phyloP scores from a whole-genome alignment of 495 filamentous ascomycete genomes.

The Penicillium chermesinum region DNA sequence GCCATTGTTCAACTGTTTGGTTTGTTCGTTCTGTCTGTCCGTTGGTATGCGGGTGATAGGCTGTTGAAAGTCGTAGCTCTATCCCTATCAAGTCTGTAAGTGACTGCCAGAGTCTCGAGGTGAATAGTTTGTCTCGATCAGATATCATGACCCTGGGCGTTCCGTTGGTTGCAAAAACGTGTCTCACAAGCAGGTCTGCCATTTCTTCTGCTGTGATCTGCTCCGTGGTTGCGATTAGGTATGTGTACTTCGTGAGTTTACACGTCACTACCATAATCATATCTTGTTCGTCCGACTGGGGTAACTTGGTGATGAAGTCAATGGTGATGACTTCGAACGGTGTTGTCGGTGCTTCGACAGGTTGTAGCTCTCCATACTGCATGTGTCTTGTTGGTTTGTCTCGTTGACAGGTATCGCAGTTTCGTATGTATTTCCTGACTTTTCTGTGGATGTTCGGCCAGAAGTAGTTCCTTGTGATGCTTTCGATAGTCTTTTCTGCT shows the following conservation, averaged over 20 bases:
- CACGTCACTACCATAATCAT: constrained; percentile 3
- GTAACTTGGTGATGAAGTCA: constrained; percentile 17
- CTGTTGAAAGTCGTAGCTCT: constrained; percentile 5
- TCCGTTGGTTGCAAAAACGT: neutral
- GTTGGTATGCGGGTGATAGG: constrained; percentile 5
- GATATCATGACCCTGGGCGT: neutral
- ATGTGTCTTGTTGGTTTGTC: constrained; percentile 3
- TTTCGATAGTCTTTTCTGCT: constrained; percentile 6
- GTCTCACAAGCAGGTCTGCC: neutral
- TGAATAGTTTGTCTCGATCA: constrained; percentile 4
- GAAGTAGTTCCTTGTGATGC: constrained; percentile 7
- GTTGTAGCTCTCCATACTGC: constrained; percentile 11
- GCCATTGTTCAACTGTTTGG: neutral
- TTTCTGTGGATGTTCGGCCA: constrained; percentile 1
- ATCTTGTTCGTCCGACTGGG: constrained; percentile 1
- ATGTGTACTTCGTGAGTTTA: neutral
- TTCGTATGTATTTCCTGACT: constrained; percentile 6
- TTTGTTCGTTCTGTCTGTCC: constrained; percentile 1
- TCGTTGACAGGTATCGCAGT: constrained; percentile 3
- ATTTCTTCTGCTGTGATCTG: neutral
- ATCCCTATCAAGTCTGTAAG: neutral
- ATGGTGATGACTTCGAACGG: constrained; percentile 17
- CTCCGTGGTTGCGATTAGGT: neutral
- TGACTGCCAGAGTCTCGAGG: constrained; percentile 1
- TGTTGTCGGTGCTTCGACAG: neutral